Evolutionary conservation across 768 basidiomycete species (phyloP).

Genomic region (Lentinula lateritia): DNA sequence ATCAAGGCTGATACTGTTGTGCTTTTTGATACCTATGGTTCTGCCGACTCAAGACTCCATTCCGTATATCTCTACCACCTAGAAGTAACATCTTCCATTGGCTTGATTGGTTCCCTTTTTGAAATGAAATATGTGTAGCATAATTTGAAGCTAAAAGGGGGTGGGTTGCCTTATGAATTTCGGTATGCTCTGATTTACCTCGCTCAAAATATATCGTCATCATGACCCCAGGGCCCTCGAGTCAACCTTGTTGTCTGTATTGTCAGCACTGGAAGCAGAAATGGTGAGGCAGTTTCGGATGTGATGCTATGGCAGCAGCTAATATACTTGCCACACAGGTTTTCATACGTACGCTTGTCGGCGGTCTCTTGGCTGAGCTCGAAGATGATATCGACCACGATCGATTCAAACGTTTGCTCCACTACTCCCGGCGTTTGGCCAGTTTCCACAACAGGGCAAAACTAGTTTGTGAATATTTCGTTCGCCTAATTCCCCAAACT

Average conservation of each 20-base stretch:
- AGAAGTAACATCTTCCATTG: constrained; percentile 43
- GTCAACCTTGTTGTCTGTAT: constrained; percentile 84
- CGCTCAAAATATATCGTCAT: constrained; percentile 10
- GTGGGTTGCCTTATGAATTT: constrained; percentile 82
- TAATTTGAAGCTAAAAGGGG: constrained; percentile 69
- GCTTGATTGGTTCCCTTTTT: constrained; percentile 4
- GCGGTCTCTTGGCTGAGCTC: constrained; percentile 84
- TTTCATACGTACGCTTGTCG: constrained; percentile 87
- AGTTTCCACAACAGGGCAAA: constrained; percentile 90
- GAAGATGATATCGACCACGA: constrained; percentile 96
- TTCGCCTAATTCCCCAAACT: background rate
- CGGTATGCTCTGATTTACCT: constrained; percentile 40
- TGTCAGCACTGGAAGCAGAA: constrained; percentile 92
- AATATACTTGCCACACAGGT: background rate
- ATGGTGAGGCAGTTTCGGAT: constrained; percentile 44
- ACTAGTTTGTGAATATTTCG: constrained; percentile 41
- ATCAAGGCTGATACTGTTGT: constrained; percentile 91
- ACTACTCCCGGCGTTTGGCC: constrained; percentile 84
- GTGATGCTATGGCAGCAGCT: background rate
- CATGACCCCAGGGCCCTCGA: constrained; percentile 72
- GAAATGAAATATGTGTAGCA: constrained; percentile 41
- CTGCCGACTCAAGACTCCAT: constrained; percentile 78
- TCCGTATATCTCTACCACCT: constrained; percentile 86
- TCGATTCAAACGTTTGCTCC: constrained; percentile 85
- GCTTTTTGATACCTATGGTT: constrained; percentile 90